Conservation (phyloP, 192 early-diverging fungal species). For the Podila horticola region DNA sequence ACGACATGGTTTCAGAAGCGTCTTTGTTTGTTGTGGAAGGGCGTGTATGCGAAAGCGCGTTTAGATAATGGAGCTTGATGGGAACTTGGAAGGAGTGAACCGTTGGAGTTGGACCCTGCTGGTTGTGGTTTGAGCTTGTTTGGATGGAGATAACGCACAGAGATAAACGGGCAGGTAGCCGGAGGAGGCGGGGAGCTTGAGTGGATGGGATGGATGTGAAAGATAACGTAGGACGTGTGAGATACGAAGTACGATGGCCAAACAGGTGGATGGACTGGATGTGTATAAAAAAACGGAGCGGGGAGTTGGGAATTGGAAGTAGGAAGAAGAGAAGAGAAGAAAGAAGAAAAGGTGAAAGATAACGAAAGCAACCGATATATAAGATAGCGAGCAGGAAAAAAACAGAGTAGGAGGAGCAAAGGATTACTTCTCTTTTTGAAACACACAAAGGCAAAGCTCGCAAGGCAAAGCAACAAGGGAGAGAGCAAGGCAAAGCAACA, state of each 20-base stretch:
- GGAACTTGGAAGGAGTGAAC: neutral
- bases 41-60: neutral
- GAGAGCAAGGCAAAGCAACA: too few species aligned
- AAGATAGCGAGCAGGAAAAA: neutral
- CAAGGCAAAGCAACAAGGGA: too few species aligned
- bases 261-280: neutral
- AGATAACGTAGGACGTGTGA: constrained; percentile 19
- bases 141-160: too few species aligned
- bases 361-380: neutral
- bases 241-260: neutral
- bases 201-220: neutral
- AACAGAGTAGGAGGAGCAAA: neutral
- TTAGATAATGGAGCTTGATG: too few species aligned
- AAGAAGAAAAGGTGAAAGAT: constrained; percentile 6
- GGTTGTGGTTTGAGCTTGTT: neutral
- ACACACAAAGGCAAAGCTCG: too few species aligned
- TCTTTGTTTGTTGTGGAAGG: constrained; percentile 9
- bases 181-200: neutral
- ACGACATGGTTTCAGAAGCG: constrained; percentile 28
- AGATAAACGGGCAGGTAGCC: too few species aligned
- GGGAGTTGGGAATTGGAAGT: neutral
- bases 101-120: constrained; percentile 6
- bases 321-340: constrained; percentile 16
- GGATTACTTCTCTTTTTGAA: neutral
- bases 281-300: neutral